phyloP scores from a whole-genome alignment of 1,139 yeast genomes.

The Meyerozyma carpophila region DNA sequence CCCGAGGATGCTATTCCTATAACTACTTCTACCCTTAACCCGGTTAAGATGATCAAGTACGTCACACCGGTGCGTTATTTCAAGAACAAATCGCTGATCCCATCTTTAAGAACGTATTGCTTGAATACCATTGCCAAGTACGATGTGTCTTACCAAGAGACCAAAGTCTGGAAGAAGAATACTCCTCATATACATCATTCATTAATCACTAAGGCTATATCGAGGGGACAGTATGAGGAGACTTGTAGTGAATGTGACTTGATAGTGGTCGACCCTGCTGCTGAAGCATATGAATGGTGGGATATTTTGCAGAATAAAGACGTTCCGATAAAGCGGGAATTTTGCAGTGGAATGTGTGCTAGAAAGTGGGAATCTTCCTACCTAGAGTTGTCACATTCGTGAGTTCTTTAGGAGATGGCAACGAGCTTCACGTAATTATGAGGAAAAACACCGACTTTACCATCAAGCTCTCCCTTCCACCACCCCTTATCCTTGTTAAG shows the following conservation, averaged over 20 bases:
- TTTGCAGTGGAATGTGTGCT: conserved; percentile 42
- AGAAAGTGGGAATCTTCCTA: conserved; percentile 15
- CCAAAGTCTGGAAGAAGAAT: conserved; percentile 36
- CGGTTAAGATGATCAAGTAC: conserved; percentile 11
- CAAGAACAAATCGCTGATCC: conserved; percentile 13
- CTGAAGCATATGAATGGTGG: conserved; percentile 61
- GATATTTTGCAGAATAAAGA: conserved; percentile 35
- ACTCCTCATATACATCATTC: conserved; percentile 31
- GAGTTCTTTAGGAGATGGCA: neutral
- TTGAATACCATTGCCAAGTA: conserved; percentile 41
- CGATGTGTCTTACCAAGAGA: conserved; percentile 39
- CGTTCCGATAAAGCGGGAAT: conserved; percentile 40
- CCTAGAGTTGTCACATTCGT: neutral
- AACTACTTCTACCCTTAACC: conserved; percentile 10
- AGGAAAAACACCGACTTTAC: conserved; percentile 50
- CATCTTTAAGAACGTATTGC: conserved; percentile 39
- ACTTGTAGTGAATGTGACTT: conserved; percentile 45
- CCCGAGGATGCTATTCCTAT: conserved; percentile 23
- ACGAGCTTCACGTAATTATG: conserved; percentile 39
- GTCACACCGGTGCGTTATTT: conserved; percentile 21
- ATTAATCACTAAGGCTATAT: conserved; percentile 37
- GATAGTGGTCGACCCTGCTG: conserved; percentile 44
- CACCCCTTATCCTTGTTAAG: conserved; percentile 42
- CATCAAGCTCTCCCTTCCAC: conserved; percentile 58
- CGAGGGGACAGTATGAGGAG: conserved; percentile 40